phyloP scores from a whole-genome alignment of 352 stramenopile species.

The Phytophthora crassamura region DNA sequence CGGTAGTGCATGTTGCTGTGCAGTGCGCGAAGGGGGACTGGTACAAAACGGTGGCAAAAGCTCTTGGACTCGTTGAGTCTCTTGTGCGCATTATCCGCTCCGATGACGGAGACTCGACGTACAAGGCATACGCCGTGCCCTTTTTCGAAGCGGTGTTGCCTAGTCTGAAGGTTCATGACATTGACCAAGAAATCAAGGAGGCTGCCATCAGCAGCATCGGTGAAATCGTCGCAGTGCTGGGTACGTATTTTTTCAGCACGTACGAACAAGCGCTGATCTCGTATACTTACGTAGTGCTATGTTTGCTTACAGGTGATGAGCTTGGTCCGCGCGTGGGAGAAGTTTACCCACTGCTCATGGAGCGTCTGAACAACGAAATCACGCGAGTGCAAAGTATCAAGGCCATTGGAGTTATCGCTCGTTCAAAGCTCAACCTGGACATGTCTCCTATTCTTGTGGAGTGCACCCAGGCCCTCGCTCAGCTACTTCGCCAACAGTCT shows the following conservation, averaged over 20 bases:
- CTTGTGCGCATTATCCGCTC: slow-evolving; percentile 87
- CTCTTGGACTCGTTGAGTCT: slow-evolving; percentile 92
- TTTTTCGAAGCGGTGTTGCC: slow-evolving; percentile 95
- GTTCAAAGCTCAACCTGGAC: slow-evolving; percentile 88
- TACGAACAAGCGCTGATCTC: neutral
- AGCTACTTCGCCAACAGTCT: slow-evolving; percentile 95
- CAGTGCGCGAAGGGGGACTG: slow-evolving; percentile 95
- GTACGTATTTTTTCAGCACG: slow-evolving; percentile 32
- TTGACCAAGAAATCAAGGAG: slow-evolving; percentile 99
- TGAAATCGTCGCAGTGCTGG: slow-evolving; percentile 84
- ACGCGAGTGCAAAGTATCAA: slow-evolving; percentile 97
- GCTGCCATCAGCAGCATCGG: slow-evolving; percentile 93
- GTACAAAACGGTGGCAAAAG: slow-evolving; percentile 99
- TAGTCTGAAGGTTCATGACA: slow-evolving; percentile 95
- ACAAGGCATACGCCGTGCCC: slow-evolving; percentile 70
- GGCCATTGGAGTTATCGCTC: slow-evolving; percentile 92
- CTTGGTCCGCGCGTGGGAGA: slow-evolving; percentile 80
- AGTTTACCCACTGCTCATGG: slow-evolving; percentile 94
- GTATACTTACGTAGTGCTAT: slow-evolving; percentile 13
- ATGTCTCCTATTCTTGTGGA: slow-evolving; percentile 92
- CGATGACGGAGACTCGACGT: slow-evolving; percentile 36
- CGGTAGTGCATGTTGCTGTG: slow-evolving; percentile 90
- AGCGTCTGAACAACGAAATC: slow-evolving; percentile 98
- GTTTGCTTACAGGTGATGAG: slow-evolving; percentile 63
- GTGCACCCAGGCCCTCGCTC: slow-evolving; percentile 86